These are phyloP conservation scores for Solanum virginianum DNA, from an alignment of 257 asterid species.

Conservation along the genomic window DNA sequence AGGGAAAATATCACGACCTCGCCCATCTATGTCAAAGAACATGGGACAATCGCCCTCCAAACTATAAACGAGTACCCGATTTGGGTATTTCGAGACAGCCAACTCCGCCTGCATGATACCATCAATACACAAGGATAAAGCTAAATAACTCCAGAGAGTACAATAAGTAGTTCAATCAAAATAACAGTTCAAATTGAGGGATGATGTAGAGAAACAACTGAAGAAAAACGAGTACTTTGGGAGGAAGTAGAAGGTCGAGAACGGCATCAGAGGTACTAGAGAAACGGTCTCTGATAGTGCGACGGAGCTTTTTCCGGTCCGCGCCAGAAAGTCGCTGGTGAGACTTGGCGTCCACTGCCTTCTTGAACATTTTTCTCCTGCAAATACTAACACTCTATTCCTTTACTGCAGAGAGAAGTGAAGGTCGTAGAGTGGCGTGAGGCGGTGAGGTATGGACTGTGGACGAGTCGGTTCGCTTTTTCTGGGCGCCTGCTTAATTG, in stretches of 20 bases:
- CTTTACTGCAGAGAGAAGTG: not conserved
- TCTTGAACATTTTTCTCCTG: slow-evolving; percentile 67
- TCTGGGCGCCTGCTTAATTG: not conserved
- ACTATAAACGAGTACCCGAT: slow-evolving; percentile 79
- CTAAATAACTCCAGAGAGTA: not conserved
- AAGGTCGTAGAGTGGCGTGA: not conserved
- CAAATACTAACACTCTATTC: not conserved
- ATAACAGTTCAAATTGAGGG: not conserved
- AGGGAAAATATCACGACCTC: slow-evolving; percentile 78
- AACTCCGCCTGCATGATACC: slow-evolving; percentile 48
- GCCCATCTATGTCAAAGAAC: slow-evolving; percentile 79
- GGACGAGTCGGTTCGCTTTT: not conserved
- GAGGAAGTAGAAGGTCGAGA: slow-evolving; percentile 71
- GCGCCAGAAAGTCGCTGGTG: slow-evolving; percentile 94
- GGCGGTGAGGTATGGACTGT: not conserved
- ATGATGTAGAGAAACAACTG: not conserved
- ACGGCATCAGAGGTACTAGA: slow-evolving; percentile 59
- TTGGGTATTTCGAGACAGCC: slow-evolving; percentile 65
- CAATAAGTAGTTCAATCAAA: not conserved
- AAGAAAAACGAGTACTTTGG: slow-evolving; percentile 38
- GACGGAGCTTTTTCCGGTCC: slow-evolving; percentile 84
- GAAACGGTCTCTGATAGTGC: slow-evolving; percentile 58
- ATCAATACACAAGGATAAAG: not conserved
- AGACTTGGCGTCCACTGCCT: slow-evolving; percentile 72
- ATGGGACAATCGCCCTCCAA: slow-evolving; percentile 83